Evolutionary conservation across 306 rosid species (phyloP).

Genomic region (Castanea sativa): DNA sequence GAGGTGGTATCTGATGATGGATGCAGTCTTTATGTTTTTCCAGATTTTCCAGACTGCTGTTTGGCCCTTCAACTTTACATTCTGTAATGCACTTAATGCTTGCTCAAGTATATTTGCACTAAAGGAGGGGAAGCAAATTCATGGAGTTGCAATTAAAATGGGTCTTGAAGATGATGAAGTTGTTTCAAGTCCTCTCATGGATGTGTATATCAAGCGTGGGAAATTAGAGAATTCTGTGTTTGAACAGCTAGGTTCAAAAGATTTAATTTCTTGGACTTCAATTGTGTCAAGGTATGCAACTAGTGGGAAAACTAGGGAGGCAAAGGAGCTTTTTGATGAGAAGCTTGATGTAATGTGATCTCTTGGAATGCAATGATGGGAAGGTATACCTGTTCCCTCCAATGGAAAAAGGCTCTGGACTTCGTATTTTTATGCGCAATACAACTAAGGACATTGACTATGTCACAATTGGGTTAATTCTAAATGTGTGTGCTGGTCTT

Average conservation of each 20-base stretch:
- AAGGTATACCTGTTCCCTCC: conserved; percentile 41
- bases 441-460: conserved; percentile 37
- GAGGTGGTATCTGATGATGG: conserved; percentile 63
- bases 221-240: conserved; percentile 52
- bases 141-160: conserved; percentile 51
- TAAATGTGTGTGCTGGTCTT: conserved; percentile 48
- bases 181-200: conserved; percentile 54
- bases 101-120: conserved; percentile 48
- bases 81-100: conserved; percentile 64
- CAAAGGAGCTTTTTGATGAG: conserved; percentile 53
- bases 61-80: conserved; percentile 54
- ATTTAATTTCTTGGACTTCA: conserved; percentile 68
- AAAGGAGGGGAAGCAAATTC: conserved; percentile 61
- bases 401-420: conserved; percentile 54
- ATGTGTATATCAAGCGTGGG: conserved; percentile 67
- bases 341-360: conserved; percentile 69
- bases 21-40: conserved; percentile 50
- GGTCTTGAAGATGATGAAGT: conserved; percentile 49
- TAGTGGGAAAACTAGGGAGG: conserved; percentile 53
- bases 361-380: conserved; percentile 85
- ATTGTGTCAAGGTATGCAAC: conserved; percentile 61
- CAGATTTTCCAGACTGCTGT: conserved; percentile 37
- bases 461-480: conserved; percentile 54
- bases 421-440: conserved; percentile 48
- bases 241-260: conserved; percentile 44